Base-by-base conservation (phyloP, 2,329 filamentous ascomycete genomes). In the Botryosphaeria dothidea region DNA sequence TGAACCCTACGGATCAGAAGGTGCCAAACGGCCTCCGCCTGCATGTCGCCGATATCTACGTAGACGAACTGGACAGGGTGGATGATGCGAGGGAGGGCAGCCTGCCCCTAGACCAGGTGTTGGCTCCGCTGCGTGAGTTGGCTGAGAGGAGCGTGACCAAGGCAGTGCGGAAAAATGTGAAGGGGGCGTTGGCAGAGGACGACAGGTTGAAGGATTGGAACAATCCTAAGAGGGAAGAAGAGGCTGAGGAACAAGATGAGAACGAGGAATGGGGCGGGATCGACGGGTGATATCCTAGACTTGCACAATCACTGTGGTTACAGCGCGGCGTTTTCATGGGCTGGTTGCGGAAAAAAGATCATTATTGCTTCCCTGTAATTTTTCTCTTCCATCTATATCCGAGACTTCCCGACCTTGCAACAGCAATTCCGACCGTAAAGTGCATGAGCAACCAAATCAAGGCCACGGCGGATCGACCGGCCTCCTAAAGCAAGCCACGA, bases 21-120 rank as follows among this genome's bases (percentile, higher is more conserved):
- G 86, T 96, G 1, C 91, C 94, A 0, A 91, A 95, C 70, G 95
- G 95, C 0, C 75, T 99, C 75, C 82, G 92, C 68, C 88, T 96
- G 77, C 95, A 99, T 78, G 86, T 93, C 15, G 78, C 96, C 68
- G 95, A 99, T 80, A 85, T 98, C 62, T 98, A 91, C 87, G 85
- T 96, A 8, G 95, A 98, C 76, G 93, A 97, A 83, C 78, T 93
- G 71, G 91, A 93, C 77, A 89, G 88, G 73, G 86, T 88, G 36
- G 86, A 88, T 62, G 82, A 85, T 38, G 72, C 77, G 45, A 72
- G 77, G 67, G 74, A 77, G 58, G 67, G 72, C 3, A 72, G 77
- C 62, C 70, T 75, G 62, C 75, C 73, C 43, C 71, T 90, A 25
- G 79, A 83, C 64, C 74, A 72, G 34, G 67, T 92, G 61, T 80